Base-by-base conservation (phyloP, 148 eudicot genomes). In the Fallopia convolvulus region DNA sequence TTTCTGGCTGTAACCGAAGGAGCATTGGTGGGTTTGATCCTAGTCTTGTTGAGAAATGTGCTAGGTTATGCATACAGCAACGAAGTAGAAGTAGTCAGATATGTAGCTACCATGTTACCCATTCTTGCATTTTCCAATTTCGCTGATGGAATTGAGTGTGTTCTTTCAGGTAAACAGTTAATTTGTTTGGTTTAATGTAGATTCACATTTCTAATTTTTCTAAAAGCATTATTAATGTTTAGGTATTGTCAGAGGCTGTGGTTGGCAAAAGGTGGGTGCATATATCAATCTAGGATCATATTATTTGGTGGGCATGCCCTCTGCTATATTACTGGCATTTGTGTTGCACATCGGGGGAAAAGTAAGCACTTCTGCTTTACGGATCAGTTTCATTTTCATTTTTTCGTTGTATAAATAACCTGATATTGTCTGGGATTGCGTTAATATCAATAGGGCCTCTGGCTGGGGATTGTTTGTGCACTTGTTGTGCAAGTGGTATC, bases 231-330 rank as follows among this genome's bases (percentile, higher is more conserved):
- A 17, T 63, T 68, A 23, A 33, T 68, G 72, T 68, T 33, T 33
- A 93, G 98, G 98, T 3, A 52, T 84, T 75, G 92, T 90, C 46
- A 83, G 98, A 85, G 98, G 98, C 70, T 88, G 91, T 60, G 98
- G 97, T 20, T 74, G 87, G 87, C 98, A 94, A 80, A 86, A 90
- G 74, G 82, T 89, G 3, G 98, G 97, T 30, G 98, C 98, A 44
- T 85, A 36, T 47, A 86, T 94, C 75, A 92, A 94, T 71, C 89
- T 94, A 17, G 98, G 98, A 74, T 84, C 98, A 2, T 92, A 91
- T 74, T 92, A 94, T 77, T 85, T 94, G 49, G 92, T 90, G 79
- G 97, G 98, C 76, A 88, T 94, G 72, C 98, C 98, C 36, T 55
- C 70, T 55, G 94, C 97, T 42, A 39, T 92, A 40, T 15, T 94